These are phyloP conservation scores for Angomonas ambiguus DNA, from an alignment of 208 protist species.

Conservation along the genomic window DNA sequence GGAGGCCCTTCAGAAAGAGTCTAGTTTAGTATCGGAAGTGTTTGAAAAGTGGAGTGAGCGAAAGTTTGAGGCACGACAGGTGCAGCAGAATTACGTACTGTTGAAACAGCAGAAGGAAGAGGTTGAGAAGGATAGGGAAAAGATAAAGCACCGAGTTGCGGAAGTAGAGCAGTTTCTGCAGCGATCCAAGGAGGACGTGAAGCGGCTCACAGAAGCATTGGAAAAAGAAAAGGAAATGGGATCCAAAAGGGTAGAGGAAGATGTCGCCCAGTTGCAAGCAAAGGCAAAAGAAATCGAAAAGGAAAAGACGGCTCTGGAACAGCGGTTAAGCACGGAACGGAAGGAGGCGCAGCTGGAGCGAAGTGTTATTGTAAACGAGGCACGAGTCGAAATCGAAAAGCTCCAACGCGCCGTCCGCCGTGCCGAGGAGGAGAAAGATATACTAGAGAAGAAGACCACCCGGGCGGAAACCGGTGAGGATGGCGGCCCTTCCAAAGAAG, in stretches of 20 bases:
- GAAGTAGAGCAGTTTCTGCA: constrained; percentile 7
- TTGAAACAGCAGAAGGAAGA: neutral
- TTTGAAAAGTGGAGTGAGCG: neutral
- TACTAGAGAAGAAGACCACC: neutral
- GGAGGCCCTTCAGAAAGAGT: constrained; percentile 9
- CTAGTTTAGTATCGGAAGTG: constrained; percentile 6
- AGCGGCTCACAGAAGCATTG: neutral
- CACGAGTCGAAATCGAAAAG: constrained; percentile 32
- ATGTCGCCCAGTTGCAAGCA: constrained; percentile 49
- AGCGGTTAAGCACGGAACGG: constrained; percentile 11
- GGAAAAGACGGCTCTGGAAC: constrained; percentile 33
- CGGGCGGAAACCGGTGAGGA: neutral
- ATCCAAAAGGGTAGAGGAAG: constrained; percentile 49
- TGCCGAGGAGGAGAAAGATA: constrained; percentile 22
- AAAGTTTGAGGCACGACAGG: neutral
- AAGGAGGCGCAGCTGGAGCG: constrained; percentile 23
- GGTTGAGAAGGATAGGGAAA: neutral
- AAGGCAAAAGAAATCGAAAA: constrained; percentile 36
- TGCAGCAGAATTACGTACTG: neutral
- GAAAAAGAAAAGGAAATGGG: constrained; percentile 15
- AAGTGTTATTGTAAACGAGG: constrained; percentile 23
- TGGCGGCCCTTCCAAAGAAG: constrained; percentile 4
- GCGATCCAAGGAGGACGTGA: constrained; percentile 1
- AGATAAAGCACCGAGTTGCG: neutral
- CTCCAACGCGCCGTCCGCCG: constrained; percentile 27